Evolutionary conservation across 805 yeast species (phyloP).

Genomic region (Ogataea haglerorum): DNA sequence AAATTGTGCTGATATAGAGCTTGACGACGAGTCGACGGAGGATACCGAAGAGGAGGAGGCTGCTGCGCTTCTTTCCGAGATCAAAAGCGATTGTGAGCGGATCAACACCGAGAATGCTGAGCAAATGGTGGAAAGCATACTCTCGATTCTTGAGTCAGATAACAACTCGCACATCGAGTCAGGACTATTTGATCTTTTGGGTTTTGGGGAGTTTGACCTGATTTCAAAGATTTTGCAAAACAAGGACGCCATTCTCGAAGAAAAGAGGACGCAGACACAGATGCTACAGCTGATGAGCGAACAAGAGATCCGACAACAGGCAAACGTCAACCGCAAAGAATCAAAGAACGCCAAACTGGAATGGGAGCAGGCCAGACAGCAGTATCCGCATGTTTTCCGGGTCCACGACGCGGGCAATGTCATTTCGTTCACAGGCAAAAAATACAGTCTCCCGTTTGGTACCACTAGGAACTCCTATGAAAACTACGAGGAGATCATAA

Average conservation of each 20-base stretch:
- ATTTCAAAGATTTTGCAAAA: constrained; percentile 59
- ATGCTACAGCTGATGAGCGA: constrained; percentile 41
- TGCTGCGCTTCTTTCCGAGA: constrained; percentile 16
- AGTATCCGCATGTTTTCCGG: constrained; percentile 86
- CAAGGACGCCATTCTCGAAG: constrained; percentile 32
- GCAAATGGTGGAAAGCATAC: constrained; percentile 22
- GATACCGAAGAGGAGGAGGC: constrained; percentile 6
- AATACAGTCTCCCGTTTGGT: constrained; percentile 76
- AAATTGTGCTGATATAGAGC: constrained; percentile 15
- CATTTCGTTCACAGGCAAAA: constrained; percentile 77
- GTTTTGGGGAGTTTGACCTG: constrained; percentile 81
- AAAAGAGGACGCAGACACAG: constrained; percentile 12
- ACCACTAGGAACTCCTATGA: constrained; percentile 63
- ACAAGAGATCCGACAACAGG: constrained; percentile 52
- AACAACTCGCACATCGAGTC: constrained; percentile 62
- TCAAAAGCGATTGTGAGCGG: constrained; percentile 26
- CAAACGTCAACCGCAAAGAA: constrained; percentile 45
- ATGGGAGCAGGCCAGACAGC: constrained; percentile 42
- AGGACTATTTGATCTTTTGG: constrained; percentile 71
- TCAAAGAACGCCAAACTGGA: constrained; percentile 49
- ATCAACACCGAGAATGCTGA: constrained; percentile 22
- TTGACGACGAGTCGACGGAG: constrained; percentile 15
- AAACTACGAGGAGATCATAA: constrained; percentile 66
- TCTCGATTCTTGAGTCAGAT: constrained; percentile 34
- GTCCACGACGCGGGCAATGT: constrained; percentile 64